These are phyloP conservation scores for Metschnikowia reukaufii DNA, from an alignment of 805 yeast genomes.

Conservation along the genomic window DNA sequence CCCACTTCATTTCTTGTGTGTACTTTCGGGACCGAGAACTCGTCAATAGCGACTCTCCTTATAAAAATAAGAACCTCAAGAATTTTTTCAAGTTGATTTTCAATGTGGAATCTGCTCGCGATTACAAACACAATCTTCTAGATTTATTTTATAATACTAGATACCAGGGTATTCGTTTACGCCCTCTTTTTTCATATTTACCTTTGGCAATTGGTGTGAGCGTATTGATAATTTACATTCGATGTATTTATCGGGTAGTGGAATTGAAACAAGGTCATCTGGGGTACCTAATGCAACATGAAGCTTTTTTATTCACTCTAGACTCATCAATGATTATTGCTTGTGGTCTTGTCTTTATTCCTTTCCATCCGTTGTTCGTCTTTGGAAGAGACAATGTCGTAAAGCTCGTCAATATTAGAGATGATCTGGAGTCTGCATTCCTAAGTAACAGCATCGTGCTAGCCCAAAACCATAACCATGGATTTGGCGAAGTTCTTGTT, in stretches of 20 bases:
- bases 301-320: conserved; percentile 30
- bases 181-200: conserved; percentile 28
- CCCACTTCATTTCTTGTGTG: conserved; percentile 34
- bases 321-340: background rate
- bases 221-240: conserved; percentile 31
- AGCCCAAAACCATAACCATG: too few species aligned
- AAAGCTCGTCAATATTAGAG: background rate
- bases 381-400: conserved; percentile 16
- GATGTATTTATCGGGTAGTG: conserved; percentile 38
- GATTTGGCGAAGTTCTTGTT: too few species aligned
- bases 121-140: conserved; percentile 23
- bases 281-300: conserved; percentile 37
- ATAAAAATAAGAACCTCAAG: conserved; percentile 4
- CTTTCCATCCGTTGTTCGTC: conserved; percentile 25
- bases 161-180: conserved; percentile 24
- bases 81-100: conserved; percentile 32
- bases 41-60: conserved; percentile 14
- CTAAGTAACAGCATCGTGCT: too few species aligned
- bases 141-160: conserved; percentile 32
- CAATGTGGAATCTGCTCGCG: conserved; percentile 25
- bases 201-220: conserved; percentile 35
- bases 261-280: conserved; percentile 38
- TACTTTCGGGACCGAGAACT: conserved; percentile 27
- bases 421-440: too few species aligned
- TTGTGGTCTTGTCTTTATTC: conserved; percentile 31